Conservation (phyloP, 2,329 filamentous ascomycete genomes). For the Dryadomyces sulphureus region DNA sequence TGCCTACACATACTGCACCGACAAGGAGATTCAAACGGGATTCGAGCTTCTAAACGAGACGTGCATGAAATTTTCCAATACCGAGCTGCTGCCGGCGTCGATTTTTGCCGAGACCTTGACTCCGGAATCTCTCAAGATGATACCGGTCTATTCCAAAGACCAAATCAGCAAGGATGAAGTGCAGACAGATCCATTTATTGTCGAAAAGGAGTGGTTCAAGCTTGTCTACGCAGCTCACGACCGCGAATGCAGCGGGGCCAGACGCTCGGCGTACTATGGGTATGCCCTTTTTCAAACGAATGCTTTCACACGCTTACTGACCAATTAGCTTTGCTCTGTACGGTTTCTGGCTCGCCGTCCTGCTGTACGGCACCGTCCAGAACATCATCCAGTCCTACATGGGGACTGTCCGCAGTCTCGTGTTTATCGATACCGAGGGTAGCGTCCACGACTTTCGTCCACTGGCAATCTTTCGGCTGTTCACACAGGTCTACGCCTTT, state of each 20-base stretch:
- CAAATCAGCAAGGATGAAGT: not conserved
- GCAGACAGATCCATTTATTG: not conserved
- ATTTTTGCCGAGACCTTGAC: not conserved
- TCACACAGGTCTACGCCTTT: not conserved
- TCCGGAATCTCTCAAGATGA: not conserved
- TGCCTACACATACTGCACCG: not conserved
- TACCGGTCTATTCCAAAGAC: not conserved
- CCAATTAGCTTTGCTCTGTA: not conserved
- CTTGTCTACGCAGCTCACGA: not conserved
- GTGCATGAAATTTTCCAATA: not conserved
- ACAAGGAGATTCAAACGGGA: not conserved
- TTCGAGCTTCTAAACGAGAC: not conserved
- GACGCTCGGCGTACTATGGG: not conserved
- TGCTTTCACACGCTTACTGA: not conserved
- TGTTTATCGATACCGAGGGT: not conserved
- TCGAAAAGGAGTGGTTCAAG: not conserved
- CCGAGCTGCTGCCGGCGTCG: not conserved
- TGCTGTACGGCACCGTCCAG: constrained; percentile 3
- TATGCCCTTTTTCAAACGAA: not conserved
- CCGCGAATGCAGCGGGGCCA: not conserved
- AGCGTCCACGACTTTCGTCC: not conserved
- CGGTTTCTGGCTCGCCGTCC: constrained; percentile 3
- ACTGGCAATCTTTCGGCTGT: not conserved
- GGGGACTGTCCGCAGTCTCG: not conserved
- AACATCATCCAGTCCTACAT: not conserved